Base-by-base conservation (phyloP, 352 stramenopile genomes). In the Stephanocyclus meneghinianus region DNA sequence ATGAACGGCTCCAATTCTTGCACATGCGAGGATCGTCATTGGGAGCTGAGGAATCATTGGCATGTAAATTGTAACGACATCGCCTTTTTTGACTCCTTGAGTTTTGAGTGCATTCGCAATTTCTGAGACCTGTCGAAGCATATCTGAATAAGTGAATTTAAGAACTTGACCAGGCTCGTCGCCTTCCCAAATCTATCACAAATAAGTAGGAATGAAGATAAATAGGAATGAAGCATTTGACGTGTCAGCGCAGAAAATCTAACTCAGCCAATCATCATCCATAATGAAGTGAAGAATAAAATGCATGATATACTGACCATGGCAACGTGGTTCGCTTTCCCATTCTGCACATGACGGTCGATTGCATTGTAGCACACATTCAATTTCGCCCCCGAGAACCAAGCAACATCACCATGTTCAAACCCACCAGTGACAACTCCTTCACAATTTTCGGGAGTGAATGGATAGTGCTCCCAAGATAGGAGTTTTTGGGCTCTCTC, bases 51-150 rank as follows among this genome's bases (percentile, higher is more conserved):
- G 96, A 65, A 99, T 98, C 97, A 99, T 99, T 26, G 97, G 97
- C 97, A 99, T 98, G 91, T 99, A 99, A 44, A 99, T 94, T 11
- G 96, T 97, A 4, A 99, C 97, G 16, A 96, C 94, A 87, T 99
- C 96, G 5, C 96, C 96, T 83, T 97, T 93, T 37, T 74, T 53
- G 0, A 92, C 91, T 47, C 96, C 96, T 6, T 90, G 84, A 21
- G 91, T 81, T 72, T 97, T 95, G 72, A 99, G 93, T 18, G 95
- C 95, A 80, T 99, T 98, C 2, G 97, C 96, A 69, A 99, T 95
- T 21, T 42, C 87, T 68, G 90, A 98, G 7, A 97, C 95, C 62
- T 97, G 92, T 8, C 85, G 76, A 30, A 96, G 90, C 45, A 98
- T 74, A 74, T 98, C 93, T 21, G 84, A 85, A 84, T 98, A 99